Evolutionary conservation across 2,329 filamentous ascomycete genomes (phyloP).

Genomic region (Aulographum hederae): DNA sequence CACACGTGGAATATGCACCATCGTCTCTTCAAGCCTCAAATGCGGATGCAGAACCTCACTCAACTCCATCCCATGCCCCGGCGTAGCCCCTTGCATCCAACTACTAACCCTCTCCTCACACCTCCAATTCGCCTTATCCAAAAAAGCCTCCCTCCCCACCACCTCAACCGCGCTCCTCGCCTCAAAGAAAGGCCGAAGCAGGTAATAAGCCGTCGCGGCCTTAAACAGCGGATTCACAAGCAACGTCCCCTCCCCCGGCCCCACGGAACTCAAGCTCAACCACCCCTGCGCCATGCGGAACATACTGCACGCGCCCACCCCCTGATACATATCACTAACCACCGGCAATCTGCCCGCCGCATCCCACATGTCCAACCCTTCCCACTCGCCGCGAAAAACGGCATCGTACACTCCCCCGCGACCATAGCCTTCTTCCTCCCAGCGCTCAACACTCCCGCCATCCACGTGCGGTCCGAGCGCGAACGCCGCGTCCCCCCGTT

Average conservation of each 20-base stretch:
- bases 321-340: constrained; percentile 59
- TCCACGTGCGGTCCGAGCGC: constrained; percentile 39
- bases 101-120: constrained; percentile 20
- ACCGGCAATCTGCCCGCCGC: constrained; percentile 48
- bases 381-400: constrained; percentile 61
- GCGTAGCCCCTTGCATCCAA: constrained; percentile 48
- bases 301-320: constrained; percentile 65
- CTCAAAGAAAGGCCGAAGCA: constrained; percentile 72
- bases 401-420: constrained; percentile 46
- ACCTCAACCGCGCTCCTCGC: constrained; percentile 22
- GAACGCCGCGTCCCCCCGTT: constrained; percentile 32
- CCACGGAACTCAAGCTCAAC: constrained; percentile 60
- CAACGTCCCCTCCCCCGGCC: constrained; percentile 59
- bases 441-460: constrained; percentile 31
- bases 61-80: constrained; percentile 52
- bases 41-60: constrained; percentile 48
- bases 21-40: constrained; percentile 44
- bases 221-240: constrained; percentile 63
- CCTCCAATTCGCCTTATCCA: constrained; percentile 41
- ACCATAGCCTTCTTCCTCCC: constrained; percentile 42
- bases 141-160: constrained; percentile 19
- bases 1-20: constrained; percentile 54
- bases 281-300: constrained; percentile 86
- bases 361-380: constrained; percentile 70
- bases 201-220: constrained; percentile 59